Base-by-base conservation (phyloP, 306 rosid genomes). In the Pterocarpus macrocarpus region DNA sequence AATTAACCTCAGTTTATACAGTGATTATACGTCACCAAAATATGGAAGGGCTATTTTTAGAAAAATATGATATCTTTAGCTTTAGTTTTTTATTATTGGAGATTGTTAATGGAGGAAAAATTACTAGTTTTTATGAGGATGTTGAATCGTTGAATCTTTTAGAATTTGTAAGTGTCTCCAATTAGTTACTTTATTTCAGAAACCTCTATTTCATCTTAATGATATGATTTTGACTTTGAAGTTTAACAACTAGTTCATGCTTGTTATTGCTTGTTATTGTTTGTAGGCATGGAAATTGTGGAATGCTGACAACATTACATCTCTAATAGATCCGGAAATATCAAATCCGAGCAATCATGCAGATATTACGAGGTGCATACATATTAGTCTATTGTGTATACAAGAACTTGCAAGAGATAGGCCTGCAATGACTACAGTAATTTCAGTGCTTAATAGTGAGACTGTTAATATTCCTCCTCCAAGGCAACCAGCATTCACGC, bases 251-350 rank as follows among this genome's bases (percentile, higher is more conserved):
- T 14, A 50, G 1, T 3, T 12, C 57, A 50, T 50, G 57, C 15
- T 50, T 50, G 3, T 50, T 13, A 14, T 12, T 50, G 57, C 15
- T 50, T 50, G 3, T 50, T 13, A 14, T 12, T 50, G 17, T 13
- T 14, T 50, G 22, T 15, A 82, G 84, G 84, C 74, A 4, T 86
- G 87, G 89, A 80, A 39, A 41, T 53, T 64, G 14, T 83, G 89
- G 87, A 80, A 8, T 0, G 34, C 67, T 30, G 65, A 13, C 3
- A 71, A 80, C 5, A 53, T 36, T n/a, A 6, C 15, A 76, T 16
- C 73, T 15, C 2, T 86, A 5, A 59, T 86, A 64, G 82, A 79
- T 50, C 47, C 69, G 62, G 64, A 28, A 49, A 56, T 73, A 32
- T 52, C 56, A 52, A 73, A 73, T 39, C 30, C 59, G n/a, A 39